A percentile compares a stretch with the other conserved stretches of the same genome.
phyloP scores from a whole-genome alignment of 495 filamentous ascomycete genomes.

The Penicillium silybi region DNA sequence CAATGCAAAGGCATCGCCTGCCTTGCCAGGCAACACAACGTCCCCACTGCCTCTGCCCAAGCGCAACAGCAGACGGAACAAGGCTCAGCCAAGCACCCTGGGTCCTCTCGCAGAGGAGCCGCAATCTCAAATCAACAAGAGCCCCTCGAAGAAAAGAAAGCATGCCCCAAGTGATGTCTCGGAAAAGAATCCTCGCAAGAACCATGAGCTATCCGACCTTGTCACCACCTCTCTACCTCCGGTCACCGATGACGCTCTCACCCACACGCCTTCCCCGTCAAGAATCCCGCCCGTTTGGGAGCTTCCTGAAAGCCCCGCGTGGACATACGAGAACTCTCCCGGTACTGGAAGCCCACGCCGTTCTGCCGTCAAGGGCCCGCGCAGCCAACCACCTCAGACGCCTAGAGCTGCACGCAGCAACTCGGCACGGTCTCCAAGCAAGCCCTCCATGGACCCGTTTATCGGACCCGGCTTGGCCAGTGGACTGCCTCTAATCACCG shows the following conservation, averaged over 20 bases:
- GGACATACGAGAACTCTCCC: conserved; percentile 21
- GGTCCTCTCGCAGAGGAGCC: conserved; percentile 24
- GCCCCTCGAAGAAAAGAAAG: conserved; percentile 25
- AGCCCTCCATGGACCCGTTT: conserved; percentile 14
- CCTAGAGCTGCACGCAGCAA: conserved; percentile 19
- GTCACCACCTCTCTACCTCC: conserved; percentile 28
- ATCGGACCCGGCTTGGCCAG: conserved; percentile 9
- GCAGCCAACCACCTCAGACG: conserved; percentile 26
- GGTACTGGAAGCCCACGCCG: conserved; percentile 34
- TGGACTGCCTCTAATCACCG: conserved; percentile 18
- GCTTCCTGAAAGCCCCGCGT: conserved; percentile 20
- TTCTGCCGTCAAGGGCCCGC: conserved; percentile 36
- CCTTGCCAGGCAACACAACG: conserved; percentile 14
- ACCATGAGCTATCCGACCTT: conserved; percentile 21
- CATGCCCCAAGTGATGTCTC: conserved; percentile 11
- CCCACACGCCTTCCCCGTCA: conserved; percentile 36
- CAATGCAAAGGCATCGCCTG: conserved; percentile 12
- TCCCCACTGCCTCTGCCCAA: conserved; percentile 23
- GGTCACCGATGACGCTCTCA: conserved; percentile 14
- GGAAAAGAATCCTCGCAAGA: conserved; percentile 5
- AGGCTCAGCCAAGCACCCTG: conserved; percentile 19
- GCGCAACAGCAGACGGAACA: conserved; percentile 20
- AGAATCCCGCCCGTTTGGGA: conserved; percentile 28
- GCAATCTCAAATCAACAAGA: conserved; percentile 10
- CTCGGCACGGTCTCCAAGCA: conserved; percentile 10